These are phyloP conservation scores for Posidonia australis DNA, from an alignment of 106 monocot genomes.

Conservation along the genomic window DNA sequence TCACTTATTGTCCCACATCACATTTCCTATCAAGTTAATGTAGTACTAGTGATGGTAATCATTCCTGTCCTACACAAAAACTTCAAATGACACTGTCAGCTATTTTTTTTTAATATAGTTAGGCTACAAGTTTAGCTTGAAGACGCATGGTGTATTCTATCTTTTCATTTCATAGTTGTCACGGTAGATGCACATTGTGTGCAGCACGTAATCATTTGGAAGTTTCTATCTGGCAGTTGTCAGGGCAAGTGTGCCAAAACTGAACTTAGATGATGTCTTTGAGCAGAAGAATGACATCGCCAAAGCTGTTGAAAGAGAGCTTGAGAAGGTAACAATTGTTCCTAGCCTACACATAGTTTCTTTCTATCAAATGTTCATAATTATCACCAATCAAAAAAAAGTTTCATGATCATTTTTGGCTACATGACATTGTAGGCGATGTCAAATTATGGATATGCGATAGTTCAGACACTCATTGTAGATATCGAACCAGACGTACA, in stretches of 20 bases:
- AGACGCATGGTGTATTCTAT: too few species aligned
- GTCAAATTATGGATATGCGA: constrained; percentile 27
- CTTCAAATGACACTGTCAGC: too few species aligned
- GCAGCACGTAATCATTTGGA: neutral
- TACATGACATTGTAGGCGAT: constrained; percentile 10
- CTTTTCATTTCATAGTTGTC: neutral
- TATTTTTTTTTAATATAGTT: too few species aligned
- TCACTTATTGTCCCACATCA: too few species aligned
- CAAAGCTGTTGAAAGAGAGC: constrained; percentile 26
- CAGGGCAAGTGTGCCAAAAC: constrained; percentile 32
- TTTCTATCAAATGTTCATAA: neutral
- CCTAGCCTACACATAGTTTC: neutral
- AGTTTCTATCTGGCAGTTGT: constrained; percentile 14
- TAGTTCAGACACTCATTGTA: constrained; percentile 32
- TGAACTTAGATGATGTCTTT: constrained; percentile 22
- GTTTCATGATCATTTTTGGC: neutral
- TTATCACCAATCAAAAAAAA: too few species aligned
- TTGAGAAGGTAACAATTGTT: constrained; percentile 18
- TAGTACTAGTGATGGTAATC: too few species aligned
- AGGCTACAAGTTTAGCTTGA: too few species aligned
- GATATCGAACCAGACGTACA: constrained; percentile 27
- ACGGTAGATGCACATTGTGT: neutral
- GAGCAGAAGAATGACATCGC: constrained; percentile 40
- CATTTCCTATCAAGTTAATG: too few species aligned
- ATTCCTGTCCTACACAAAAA: too few species aligned